phyloP scores from a whole-genome alignment of 1,284 basidiomycete genomes.

The Xerocomus nothofagi region DNA sequence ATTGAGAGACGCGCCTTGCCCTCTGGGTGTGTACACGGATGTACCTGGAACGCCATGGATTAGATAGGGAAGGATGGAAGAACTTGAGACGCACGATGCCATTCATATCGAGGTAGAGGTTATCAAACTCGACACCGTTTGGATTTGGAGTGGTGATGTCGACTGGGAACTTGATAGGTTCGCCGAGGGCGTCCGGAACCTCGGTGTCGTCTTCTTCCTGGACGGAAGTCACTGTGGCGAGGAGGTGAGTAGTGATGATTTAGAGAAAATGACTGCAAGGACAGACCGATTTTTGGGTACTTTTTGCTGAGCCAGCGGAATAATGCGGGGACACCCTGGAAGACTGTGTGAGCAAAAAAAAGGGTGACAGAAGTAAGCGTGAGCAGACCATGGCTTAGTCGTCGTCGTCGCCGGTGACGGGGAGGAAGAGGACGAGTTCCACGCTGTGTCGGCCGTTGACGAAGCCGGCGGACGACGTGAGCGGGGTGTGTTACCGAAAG shows the following conservation, averaged over 20 bases:
- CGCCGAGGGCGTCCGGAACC: slow-evolving; percentile 67
- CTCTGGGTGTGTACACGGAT: slow-evolving; percentile 98
- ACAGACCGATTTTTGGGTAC: slow-evolving; percentile 90
- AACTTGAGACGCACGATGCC: slow-evolving; percentile 61
- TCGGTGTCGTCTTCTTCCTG: slow-evolving; percentile 79
- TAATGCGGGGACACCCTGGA: slow-evolving; percentile 89
- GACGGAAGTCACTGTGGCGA: slow-evolving; percentile 65
- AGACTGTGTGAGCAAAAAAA: not conserved
- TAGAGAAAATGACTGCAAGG: not conserved
- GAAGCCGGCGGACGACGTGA: not conserved
- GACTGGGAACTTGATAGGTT: slow-evolving; percentile 72
- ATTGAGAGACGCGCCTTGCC: slow-evolving; percentile 63
- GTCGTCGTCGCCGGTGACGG: not conserved
- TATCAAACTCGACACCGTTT: slow-evolving; percentile 96
- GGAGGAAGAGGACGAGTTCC: not conserved
- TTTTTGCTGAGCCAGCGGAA: slow-evolving; percentile 96
- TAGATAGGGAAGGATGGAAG: not conserved
- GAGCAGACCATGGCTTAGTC: slow-evolving; percentile 21
- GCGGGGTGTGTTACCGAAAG: slow-evolving; percentile 11
- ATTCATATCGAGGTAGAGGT: slow-evolving; percentile 94
- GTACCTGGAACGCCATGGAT: slow-evolving; percentile 57
- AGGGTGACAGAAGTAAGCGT: accelerated
- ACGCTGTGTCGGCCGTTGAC: slow-evolving; percentile 1
- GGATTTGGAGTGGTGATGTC: slow-evolving; percentile 88
- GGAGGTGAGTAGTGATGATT: not conserved